Evolutionary conservation across 2,329 filamentous ascomycete species (phyloP), one percentile per base, ranked within the genome.

Genomic region (Sporothrix curviconia): DNA sequence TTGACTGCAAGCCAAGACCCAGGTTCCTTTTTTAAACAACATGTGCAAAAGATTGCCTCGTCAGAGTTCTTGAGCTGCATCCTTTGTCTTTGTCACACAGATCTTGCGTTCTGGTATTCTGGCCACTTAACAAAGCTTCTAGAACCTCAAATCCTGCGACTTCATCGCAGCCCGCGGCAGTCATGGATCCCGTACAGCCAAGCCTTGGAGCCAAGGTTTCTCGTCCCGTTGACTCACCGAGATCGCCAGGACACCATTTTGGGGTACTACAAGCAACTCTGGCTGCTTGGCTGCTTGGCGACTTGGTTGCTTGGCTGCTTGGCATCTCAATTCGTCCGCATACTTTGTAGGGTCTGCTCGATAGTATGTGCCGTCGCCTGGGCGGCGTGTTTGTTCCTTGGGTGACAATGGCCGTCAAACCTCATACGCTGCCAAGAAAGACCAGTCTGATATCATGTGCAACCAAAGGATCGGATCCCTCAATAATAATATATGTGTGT

Each of bases 351-450:
- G n/a, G n/a, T n/a, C n/a, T n/a, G n/a, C n/a, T n/a, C n/a, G n/a
- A n/a, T n/a, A n/a, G n/a, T n/a, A n/a, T n/a, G n/a, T n/a, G n/a
- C n/a, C n/a, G n/a, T n/a, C n/a, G n/a, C n/a, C n/a, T n/a, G n/a
- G n/a, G n/a, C n/a, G n/a, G n/a, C n/a, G n/a, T n/a, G n/a, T 47
- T 34, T 30, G 28, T 15, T 24, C 3, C 24, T 2, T 40, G 9
- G 39, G 47, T 17, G 47, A 37, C 32, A 34, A 50, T n/a, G 19
- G 19, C 22, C 37, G 47, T 50, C 32, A 37, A 37, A 37, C 32
- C 47, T 25, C 47, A 50, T 25, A 50, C 37, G 30, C 46, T n/a
- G 46, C 46, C 46, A 50, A 50, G 46, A n/a, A n/a, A 50, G 30
- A 9, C 1, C 17, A 50, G 17, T 50, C 30, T 24, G 30, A 36